A percentile compares a stretch with the other conserved stretches of the same genome.
Evolutionary conservation across 805 yeast species (phyloP).

Genomic region (Blastobotrys terrestris): DNA sequence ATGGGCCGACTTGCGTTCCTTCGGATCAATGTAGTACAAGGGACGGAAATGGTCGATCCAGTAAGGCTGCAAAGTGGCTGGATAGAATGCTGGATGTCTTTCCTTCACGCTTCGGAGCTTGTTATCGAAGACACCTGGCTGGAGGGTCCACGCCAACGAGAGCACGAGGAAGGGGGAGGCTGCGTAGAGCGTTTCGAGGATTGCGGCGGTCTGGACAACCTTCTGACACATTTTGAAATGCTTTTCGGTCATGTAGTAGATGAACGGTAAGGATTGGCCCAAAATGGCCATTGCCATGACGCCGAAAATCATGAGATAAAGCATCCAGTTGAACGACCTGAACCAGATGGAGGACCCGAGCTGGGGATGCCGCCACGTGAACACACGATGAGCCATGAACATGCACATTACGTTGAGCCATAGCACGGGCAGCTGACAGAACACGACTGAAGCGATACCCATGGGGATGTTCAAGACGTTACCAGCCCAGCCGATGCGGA

Average conservation of each 20-base stretch:
- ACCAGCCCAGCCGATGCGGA: slow-evolving; percentile 56
- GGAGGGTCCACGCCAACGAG: slow-evolving; percentile 44
- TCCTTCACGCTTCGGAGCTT: neutral
- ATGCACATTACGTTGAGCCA: slow-evolving; percentile 53
- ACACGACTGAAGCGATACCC: slow-evolving; percentile 54
- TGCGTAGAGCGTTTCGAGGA: slow-evolving; percentile 46
- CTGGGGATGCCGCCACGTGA: slow-evolving; percentile 74
- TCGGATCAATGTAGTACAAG: slow-evolving; percentile 46
- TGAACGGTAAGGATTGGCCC: slow-evolving; percentile 54
- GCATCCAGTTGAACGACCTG: slow-evolving; percentile 32
- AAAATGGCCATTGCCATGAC: slow-evolving; percentile 64
- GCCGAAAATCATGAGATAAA: slow-evolving; percentile 50
- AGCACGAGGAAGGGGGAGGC: slow-evolving; percentile 44
- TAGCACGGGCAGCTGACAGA: slow-evolving; percentile 53
- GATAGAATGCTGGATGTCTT: slow-evolving; percentile 22
- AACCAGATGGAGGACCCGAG: slow-evolving; percentile 48
- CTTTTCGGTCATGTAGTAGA: slow-evolving; percentile 45
- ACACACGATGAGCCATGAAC: slow-evolving; percentile 63
- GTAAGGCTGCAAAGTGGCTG: slow-evolving; percentile 50
- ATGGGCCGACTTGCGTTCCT: slow-evolving; percentile 36
- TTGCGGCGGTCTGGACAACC: slow-evolving; percentile 47
- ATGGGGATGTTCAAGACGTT: slow-evolving; percentile 40
- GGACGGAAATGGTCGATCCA: slow-evolving; percentile 56
- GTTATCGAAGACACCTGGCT: slow-evolving; percentile 46
- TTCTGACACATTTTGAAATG: slow-evolving; percentile 47